phyloP scores from a whole-genome alignment of 768 basidiomycete species.

The Xerocomellus amylosporus region DNA sequence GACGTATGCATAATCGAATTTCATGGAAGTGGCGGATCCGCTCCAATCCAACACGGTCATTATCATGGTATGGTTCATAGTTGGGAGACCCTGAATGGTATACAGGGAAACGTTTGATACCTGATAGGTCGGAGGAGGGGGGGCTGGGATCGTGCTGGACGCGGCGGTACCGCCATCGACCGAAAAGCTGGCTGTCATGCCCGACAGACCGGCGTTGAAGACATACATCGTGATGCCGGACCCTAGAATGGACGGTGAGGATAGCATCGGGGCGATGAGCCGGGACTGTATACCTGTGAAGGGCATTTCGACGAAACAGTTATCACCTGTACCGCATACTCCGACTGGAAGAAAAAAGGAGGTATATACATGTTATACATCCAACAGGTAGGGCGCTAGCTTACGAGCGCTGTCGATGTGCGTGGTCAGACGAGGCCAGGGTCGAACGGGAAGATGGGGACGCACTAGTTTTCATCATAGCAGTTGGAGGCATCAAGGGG shows the following conservation, averaged over 20 bases:
- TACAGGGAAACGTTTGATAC: constrained; percentile 22
- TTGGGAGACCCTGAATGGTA: constrained; percentile 14
- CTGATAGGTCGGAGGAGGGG: constrained; percentile 17
- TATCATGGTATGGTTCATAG: constrained; percentile 16
- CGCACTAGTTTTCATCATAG: constrained; percentile 29
- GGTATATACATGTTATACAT: not conserved
- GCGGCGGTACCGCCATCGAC: constrained; percentile 12
- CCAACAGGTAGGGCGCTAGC: not conserved
- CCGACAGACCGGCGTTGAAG: constrained; percentile 17
- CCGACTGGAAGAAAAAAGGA: constrained; percentile 10
- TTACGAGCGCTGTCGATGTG: constrained; percentile 17
- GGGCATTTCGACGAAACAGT: constrained; percentile 20
- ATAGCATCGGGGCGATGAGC: not conserved
- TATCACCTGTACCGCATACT: constrained; percentile 9
- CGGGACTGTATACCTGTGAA: constrained; percentile 14
- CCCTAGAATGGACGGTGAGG: constrained; percentile 9
- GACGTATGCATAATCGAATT: constrained; percentile 27
- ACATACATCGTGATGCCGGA: constrained; percentile 30
- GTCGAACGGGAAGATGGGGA: not conserved
- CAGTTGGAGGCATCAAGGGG: constrained; percentile 17
- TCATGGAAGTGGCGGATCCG: constrained; percentile 17
- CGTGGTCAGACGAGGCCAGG: not conserved
- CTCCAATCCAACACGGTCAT: constrained; percentile 26
- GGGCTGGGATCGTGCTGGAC: not conserved
- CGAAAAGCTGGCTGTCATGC: constrained; percentile 23